Conservation (phyloP, 2,329 filamentous ascomycete genomes). For the Fulvia fulva region DNA sequence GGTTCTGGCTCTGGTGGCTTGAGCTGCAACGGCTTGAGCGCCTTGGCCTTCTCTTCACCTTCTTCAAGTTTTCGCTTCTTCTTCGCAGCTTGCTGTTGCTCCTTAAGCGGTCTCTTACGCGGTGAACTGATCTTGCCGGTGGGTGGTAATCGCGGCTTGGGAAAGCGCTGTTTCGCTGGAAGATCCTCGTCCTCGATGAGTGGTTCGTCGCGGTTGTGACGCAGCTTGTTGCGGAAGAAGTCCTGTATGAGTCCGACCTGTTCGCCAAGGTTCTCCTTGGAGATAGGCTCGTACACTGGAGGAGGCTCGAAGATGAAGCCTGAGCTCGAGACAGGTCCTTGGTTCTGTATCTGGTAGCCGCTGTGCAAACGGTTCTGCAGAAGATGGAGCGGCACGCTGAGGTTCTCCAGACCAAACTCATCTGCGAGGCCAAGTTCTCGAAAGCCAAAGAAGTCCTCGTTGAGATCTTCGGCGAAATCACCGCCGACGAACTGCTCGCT, state of each 20-base stretch:
- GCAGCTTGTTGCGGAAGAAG: conserved; percentile 87
- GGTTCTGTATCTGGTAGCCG: conserved; percentile 74
- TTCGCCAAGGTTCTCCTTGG: conserved; percentile 67
- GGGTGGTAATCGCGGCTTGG: conserved; percentile 59
- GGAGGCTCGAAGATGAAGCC: conserved; percentile 64
- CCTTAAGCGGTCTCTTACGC: conserved; percentile 75
- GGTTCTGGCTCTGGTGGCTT: conserved; percentile 33
- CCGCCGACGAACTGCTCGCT: conserved; percentile 95
- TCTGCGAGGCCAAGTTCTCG: conserved; percentile 87
- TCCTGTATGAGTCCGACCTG: conserved; percentile 86
- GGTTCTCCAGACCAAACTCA: conserved; percentile 80
- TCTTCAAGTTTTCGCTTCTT: conserved; percentile 73
- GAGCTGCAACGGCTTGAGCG: conserved; percentile 47
- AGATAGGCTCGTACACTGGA: conserved; percentile 70
- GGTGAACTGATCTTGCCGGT: conserved; percentile 84
- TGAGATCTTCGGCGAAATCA: conserved; percentile 95
- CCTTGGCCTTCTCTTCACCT: conserved; percentile 34
- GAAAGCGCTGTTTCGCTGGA: conserved; percentile 79
- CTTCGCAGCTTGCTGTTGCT: conserved; percentile 78
- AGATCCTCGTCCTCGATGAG: conserved; percentile 93
- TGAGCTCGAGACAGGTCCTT: conserved; percentile 57
- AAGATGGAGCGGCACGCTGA: conserved; percentile 90
- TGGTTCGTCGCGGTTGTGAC: conserved; percentile 75
- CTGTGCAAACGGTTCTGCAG: conserved; percentile 86
- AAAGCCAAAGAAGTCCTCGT: conserved; percentile 99